Evolutionary conservation across 805 yeast species (phyloP).

Genomic region (Kazachstania bromeliacearum): DNA sequence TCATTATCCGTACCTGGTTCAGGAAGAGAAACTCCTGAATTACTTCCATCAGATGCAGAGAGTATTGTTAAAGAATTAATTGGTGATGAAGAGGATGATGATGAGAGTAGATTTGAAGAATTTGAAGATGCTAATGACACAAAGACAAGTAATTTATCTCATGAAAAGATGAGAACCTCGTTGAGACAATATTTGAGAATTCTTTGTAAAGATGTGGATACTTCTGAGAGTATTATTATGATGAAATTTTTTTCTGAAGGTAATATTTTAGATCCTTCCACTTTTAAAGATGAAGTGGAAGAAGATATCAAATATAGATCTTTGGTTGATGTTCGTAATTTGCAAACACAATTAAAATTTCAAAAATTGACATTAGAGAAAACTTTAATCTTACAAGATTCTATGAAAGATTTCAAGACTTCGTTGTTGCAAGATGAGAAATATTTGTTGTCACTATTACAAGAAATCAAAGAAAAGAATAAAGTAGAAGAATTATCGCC

Average conservation of each 20-base stretch:
- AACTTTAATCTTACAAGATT: slow-evolving; percentile 43
- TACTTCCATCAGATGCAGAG: not conserved
- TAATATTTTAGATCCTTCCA: slow-evolving; percentile 28
- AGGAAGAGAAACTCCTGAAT: slow-evolving; percentile 2
- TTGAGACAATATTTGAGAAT: slow-evolving; percentile 61
- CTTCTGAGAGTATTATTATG: slow-evolving; percentile 44
- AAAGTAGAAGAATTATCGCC: slow-evolving; percentile 54
- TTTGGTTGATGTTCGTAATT: slow-evolving; percentile 50
- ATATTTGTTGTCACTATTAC: slow-evolving; percentile 53
- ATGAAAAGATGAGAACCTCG: slow-evolving; percentile 72
- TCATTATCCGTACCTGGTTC: slow-evolving; percentile 3
- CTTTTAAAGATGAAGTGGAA: slow-evolving; percentile 2
- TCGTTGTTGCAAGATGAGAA: slow-evolving; percentile 41
- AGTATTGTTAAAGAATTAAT: slow-evolving; percentile 3
- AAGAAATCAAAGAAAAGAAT: slow-evolving; percentile 51
- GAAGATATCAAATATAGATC: slow-evolving; percentile 51
- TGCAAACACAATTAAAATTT: slow-evolving; percentile 60
- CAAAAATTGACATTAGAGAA: slow-evolving; percentile 57
- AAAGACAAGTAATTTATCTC: slow-evolving; percentile 33
- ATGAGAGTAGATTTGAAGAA: slow-evolving; percentile 12
- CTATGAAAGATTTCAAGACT: slow-evolving; percentile 51
- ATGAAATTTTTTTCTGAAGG: slow-evolving; percentile 39
- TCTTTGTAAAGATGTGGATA: slow-evolving; percentile 44
- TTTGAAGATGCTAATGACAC: slow-evolving; percentile 20
- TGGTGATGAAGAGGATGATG: slow-evolving; percentile 8